phyloP scores from a whole-genome alignment of 192 early-diverging fungal genomes.

The Diversispora eburnea region DNA sequence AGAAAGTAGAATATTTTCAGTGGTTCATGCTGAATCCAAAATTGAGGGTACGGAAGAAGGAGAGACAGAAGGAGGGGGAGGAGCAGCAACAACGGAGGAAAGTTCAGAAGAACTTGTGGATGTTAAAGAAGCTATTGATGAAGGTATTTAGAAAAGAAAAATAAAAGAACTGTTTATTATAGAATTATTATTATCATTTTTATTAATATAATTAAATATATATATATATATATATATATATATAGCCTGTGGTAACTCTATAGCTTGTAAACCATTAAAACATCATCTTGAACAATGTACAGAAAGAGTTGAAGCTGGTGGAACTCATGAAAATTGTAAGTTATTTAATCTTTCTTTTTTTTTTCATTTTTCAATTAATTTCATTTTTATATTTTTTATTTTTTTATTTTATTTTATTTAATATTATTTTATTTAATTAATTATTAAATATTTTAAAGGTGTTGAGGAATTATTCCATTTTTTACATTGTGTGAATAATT shows the following conservation, averaged over 20 bases:
- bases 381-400: background rate
- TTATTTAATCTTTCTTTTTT: background rate
- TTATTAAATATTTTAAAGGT: conserved; percentile 30
- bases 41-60: too few species aligned
- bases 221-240: too few species aligned
- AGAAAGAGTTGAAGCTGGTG: conserved; percentile 65
- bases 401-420: background rate
- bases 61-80: too few species aligned
- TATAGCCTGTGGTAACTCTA: conserved; percentile 58
- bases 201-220: too few species aligned
- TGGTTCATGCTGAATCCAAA: too few species aligned
- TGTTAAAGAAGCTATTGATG: too few species aligned
- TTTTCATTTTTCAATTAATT: background rate
- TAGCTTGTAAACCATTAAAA: conserved; percentile 66
- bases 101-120: too few species aligned
- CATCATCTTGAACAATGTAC: conserved; percentile 75
- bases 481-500: conserved; percentile 75
- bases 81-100: too few species aligned
- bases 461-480: conserved; percentile 80
- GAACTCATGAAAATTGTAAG: conserved; percentile 69
- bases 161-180: too few species aligned
- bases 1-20: too few species aligned
- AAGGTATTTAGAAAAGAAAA: too few species aligned
- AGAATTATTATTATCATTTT: too few species aligned
- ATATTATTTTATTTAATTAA: background rate